Conservation (phyloP, 257 asterid species). For the Penstemon newberryi region DNA sequence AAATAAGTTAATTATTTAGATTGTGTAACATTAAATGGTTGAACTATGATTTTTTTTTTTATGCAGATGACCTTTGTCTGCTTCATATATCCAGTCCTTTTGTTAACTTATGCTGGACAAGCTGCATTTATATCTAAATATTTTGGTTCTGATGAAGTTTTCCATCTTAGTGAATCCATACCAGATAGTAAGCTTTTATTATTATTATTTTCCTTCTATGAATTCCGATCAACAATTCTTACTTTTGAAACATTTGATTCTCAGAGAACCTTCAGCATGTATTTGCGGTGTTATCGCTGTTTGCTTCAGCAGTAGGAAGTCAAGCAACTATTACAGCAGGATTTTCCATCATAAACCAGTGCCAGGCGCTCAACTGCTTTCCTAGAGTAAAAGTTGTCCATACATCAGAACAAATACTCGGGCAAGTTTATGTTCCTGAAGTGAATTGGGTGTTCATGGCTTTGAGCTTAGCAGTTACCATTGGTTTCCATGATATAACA, state of each 20-base stretch:
- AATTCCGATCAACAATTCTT: constrained; percentile 16
- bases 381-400: constrained; percentile 92
- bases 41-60: constrained; percentile 22
- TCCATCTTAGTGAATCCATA: constrained; percentile 82
- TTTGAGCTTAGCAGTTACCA: constrained; percentile 68
- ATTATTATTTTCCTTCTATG: constrained; percentile 17
- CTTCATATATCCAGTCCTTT: constrained; percentile 78
- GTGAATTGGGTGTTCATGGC: constrained; percentile 83
- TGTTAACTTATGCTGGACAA: constrained; percentile 89
- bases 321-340: constrained; percentile 96
- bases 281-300: constrained; percentile 69
- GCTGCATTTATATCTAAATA: constrained; percentile 68
- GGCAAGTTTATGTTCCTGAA: constrained; percentile 90
- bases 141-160: constrained; percentile 43
- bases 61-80: constrained; percentile 77
- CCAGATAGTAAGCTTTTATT: constrained; percentile 63
- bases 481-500: constrained; percentile 65
- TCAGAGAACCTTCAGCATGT: constrained; percentile 72
- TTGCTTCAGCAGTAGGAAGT: constrained; percentile 97
- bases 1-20: not conserved
- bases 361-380: constrained; percentile 83
- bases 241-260: constrained; percentile 24
- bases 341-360: constrained; percentile 91
- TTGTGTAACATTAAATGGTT: not conserved
- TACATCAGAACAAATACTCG: constrained; percentile 73